Conservation (phyloP, 495 filamentous ascomycete genomes). For the Penicillium fimorum region DNA sequence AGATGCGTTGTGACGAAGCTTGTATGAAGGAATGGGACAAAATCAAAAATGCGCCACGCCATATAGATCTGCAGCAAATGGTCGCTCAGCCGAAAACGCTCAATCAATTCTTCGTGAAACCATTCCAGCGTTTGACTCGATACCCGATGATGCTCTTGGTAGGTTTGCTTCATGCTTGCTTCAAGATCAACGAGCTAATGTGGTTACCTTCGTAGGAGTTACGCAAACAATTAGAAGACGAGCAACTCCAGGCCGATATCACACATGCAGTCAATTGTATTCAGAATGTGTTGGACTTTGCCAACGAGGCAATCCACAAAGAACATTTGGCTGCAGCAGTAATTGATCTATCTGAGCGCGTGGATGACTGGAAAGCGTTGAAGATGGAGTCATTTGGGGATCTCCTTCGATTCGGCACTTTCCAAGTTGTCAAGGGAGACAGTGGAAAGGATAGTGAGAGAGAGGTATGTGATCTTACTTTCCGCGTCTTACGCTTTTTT, state of each 20-base stretch:
- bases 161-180: slow-evolving; percentile 24
- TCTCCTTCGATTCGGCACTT: slow-evolving; percentile 85
- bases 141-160: slow-evolving; percentile 90
- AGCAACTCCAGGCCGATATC: slow-evolving; percentile 66
- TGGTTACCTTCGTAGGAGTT: slow-evolving; percentile 61
- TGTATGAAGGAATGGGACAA: slow-evolving; percentile 54
- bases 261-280: slow-evolving; percentile 70
- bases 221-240: slow-evolving; percentile 74
- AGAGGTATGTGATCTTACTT: slow-evolving; percentile 59
- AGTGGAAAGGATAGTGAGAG: slow-evolving; percentile 73
- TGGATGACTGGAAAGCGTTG: slow-evolving; percentile 97
- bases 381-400: slow-evolving; percentile 87
- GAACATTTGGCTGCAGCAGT: slow-evolving; percentile 78
- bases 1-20: slow-evolving; percentile 54
- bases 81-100: slow-evolving; percentile 60
- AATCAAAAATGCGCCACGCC: slow-evolving; percentile 53
- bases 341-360: slow-evolving; percentile 73
- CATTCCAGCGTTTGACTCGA: slow-evolving; percentile 91
- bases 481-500: neutral
- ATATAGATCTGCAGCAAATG: slow-evolving; percentile 59
- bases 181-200: neutral
- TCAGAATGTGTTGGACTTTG: slow-evolving; percentile 71
- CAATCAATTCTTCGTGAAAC: slow-evolving; percentile 90
- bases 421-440: slow-evolving; percentile 87
- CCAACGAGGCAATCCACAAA: slow-evolving; percentile 86